Percentiles rank a stretch among this genome's conserved stretches.
These are phyloP conservation scores for Chalciporus sphaerocephalus DNA, from an alignment of 768 basidiomycete genomes.

Conservation along the genomic window DNA sequence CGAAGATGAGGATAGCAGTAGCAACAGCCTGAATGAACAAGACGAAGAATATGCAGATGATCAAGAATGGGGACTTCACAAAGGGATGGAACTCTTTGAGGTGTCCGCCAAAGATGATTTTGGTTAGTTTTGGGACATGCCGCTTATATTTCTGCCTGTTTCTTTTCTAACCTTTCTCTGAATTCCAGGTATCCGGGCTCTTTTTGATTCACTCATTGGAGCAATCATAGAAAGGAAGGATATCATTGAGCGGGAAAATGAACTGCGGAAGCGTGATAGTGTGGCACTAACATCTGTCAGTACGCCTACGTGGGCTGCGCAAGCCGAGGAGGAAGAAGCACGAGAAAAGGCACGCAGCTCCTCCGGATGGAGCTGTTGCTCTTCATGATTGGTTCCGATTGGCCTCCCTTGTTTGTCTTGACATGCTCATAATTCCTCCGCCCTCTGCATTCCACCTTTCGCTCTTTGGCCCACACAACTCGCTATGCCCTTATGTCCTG, in stretches of 20 bases:
- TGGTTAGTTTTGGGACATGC: constrained; percentile 41
- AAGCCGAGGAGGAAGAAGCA: constrained; percentile 78
- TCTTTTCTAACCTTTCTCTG: constrained; percentile 10
- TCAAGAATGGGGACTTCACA: constrained; percentile 71
- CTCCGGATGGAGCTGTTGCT: constrained; percentile 70
- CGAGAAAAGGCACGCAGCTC: constrained; percentile 45
- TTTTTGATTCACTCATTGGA: constrained; percentile 76
- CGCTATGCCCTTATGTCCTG: constrained; percentile 29
- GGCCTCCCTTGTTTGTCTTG: constrained; percentile 11
- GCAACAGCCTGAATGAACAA: constrained; percentile 64
- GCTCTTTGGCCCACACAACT: constrained; percentile 15
- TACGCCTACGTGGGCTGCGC: constrained; percentile 72
- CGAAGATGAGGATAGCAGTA: constrained; percentile 56
- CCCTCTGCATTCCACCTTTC: constrained; percentile 12
- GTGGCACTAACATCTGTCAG: constrained; percentile 64
- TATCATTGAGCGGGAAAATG: constrained; percentile 76
- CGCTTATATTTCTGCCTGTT: constrained; percentile 2
- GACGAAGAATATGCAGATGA: constrained; percentile 52
- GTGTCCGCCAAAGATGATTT: constrained; percentile 87
- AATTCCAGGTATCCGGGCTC: constrained; percentile 63
- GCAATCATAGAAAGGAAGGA: constrained; percentile 78
- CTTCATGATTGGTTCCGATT: constrained; percentile 31
- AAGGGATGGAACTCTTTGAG: constrained; percentile 85
- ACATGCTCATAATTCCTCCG: constrained; percentile 16
- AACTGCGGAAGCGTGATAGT: constrained; percentile 76